phyloP scores from a whole-genome alignment of 768 basidiomycete species.

The Pleurotus sapidus region DNA sequence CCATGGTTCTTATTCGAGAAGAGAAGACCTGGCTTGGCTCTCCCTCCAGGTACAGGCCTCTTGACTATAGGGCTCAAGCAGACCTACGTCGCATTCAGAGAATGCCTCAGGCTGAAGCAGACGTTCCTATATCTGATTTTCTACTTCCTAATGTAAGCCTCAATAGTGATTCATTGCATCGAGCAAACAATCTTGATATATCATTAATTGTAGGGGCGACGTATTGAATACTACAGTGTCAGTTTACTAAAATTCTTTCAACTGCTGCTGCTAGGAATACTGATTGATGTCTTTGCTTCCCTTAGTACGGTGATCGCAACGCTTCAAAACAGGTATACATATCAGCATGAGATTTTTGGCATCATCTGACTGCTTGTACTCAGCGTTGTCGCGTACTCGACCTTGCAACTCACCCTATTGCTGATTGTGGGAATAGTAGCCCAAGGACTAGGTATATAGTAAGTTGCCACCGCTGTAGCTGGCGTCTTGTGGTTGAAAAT shows the following conservation, averaged over 20 bases:
- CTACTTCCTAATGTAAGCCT: conserved; percentile 69
- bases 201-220: conserved; percentile 50
- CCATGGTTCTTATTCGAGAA: conserved; percentile 77
- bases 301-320: conserved; percentile 67
- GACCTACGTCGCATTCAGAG: conserved; percentile 55
- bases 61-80: conserved; percentile 69
- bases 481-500: not conserved
- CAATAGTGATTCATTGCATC: not conserved
- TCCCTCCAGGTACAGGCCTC: conserved; percentile 53
- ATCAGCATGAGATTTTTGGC: not conserved
- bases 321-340: conserved; percentile 60
- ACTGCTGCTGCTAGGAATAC: not conserved
- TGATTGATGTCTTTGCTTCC: not conserved
- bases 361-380: not conserved
- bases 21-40: conserved; percentile 57
- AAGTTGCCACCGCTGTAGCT: conserved; percentile 15
- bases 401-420: conserved; percentile 64
- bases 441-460: conserved; percentile 72
- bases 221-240: conserved; percentile 76
- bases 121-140: conserved; percentile 73
- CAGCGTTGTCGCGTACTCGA: conserved; percentile 71
- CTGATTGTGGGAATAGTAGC: conserved; percentile 64
- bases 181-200: not conserved
- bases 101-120: conserved; percentile 68
- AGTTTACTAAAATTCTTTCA: conserved; percentile 13